phyloP scores from a whole-genome alignment of 768 basidiomycete genomes.

The Mycena floridula region DNA sequence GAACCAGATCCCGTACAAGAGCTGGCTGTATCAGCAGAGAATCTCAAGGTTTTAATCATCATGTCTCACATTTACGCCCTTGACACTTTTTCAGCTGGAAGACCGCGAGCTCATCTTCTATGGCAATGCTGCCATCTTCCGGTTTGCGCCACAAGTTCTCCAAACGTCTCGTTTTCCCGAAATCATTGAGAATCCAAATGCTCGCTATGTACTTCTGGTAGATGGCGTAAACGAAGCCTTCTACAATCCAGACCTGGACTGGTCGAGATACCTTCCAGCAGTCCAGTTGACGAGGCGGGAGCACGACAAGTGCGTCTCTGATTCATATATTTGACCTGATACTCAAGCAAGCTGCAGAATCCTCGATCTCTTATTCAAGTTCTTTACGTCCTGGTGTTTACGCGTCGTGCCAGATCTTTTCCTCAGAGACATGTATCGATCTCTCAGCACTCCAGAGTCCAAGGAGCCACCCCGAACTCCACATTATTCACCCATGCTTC shows the following conservation, averaged over 20 bases:
- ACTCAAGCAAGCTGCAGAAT: constrained; percentile 16
- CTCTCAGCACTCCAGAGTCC: constrained; percentile 28
- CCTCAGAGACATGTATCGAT: constrained; percentile 41
- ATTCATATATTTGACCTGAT: not conserved
- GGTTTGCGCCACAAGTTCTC: not conserved
- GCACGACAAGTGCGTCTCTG: constrained; percentile 34
- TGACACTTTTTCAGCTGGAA: constrained; percentile 6
- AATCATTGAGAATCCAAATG: constrained; percentile 1
- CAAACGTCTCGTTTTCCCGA: not conserved
- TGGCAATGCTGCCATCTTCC: constrained; percentile 4
- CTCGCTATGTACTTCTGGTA: constrained; percentile 7
- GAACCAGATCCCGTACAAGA: constrained; percentile 7
- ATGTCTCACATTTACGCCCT: too few relatives aligned
- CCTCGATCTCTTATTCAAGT: constrained; percentile 42
- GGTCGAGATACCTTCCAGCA: constrained; percentile 10
- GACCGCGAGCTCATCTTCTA: constrained; percentile 6
- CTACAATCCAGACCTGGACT: constrained; percentile 8
- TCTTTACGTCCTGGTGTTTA: constrained; percentile 43
- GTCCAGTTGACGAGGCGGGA: constrained; percentile 6
- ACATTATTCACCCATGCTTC: constrained; percentile 69
- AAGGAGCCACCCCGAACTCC: constrained; percentile 36
- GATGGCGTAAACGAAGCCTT: constrained; percentile 5
- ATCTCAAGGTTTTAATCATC: constrained; percentile 8
- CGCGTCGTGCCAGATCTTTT: constrained; percentile 43
- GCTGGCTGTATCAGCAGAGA: constrained; percentile 5